Evolutionary conservation across 352 stramenopile genomes (phyloP).

Genomic region (Globisporangium alternatum): DNA sequence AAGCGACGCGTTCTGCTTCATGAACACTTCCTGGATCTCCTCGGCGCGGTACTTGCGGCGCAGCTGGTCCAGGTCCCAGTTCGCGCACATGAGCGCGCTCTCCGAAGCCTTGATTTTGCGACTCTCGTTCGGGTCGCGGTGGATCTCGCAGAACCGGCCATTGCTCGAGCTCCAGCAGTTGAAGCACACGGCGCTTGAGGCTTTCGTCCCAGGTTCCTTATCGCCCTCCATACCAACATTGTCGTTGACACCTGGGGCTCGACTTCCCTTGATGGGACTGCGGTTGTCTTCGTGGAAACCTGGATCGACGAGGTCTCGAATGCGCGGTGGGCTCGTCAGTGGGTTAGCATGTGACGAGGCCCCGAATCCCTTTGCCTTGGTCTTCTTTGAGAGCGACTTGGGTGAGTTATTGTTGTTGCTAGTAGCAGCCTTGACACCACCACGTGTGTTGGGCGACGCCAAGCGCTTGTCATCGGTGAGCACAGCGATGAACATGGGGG

Average conservation of each 20-base stretch:
- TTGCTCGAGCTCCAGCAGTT: conserved; percentile 93
- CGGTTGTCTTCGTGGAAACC: conserved; percentile 52
- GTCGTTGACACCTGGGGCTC: background rate
- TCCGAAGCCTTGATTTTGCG: conserved; percentile 55
- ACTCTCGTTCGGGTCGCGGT: conserved; percentile 43
- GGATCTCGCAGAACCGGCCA: conserved; percentile 72
- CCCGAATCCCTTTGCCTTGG: conserved; percentile 14
- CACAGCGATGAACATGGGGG: conserved; percentile 60
- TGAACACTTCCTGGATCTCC: conserved; percentile 93
- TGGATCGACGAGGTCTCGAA: conserved; percentile 71
- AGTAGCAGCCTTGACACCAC: background rate
- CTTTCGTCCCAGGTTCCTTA: background rate
- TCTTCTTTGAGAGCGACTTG: conserved; percentile 19
- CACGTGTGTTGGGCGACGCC: background rate
- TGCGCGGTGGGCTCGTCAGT: conserved; percentile 38
- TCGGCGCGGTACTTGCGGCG: conserved; percentile 83
- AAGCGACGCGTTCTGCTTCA: conserved; percentile 83
- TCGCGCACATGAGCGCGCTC: conserved; percentile 89
- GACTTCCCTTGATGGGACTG: background rate
- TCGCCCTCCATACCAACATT: background rate
- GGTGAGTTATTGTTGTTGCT: conserved; percentile 6
- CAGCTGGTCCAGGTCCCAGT: conserved; percentile 90
- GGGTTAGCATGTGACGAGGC: conserved; percentile 10
- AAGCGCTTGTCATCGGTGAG: conserved; percentile 28
- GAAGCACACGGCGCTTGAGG: conserved; percentile 66